Evolutionary conservation across 1,284 basidiomycete genomes (phyloP), one percentile per base, ranked within the genome.

Genomic region (Cryptococcus neoformans): DNA sequence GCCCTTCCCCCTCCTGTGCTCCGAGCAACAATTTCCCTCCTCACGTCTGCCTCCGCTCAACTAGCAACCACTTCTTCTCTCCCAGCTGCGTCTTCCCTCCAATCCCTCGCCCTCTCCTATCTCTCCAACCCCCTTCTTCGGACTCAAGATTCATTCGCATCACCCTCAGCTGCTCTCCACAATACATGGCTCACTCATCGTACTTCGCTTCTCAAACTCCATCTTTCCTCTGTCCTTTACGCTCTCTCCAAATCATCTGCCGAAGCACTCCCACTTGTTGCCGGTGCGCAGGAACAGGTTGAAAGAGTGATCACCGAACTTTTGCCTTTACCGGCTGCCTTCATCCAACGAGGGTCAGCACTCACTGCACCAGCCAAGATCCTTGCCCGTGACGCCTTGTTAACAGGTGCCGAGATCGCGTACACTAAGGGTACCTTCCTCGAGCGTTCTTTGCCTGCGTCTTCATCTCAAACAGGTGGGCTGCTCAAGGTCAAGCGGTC

Each of bases 41-140:
- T 92, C 1, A 82, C 88, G 6, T 87, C 88, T 8, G 74, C 87
- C 37, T 89, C 88, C 14, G 85, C 87, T 1, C 85, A 87, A 64
- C 55, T 64, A 14, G 87, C 89, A 9, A 84, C 82, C 12, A 79
- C 83, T 0, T 86, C 84, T 6, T 90, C 91, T 6, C 83, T 97
- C 50, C 80, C 91, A 46, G 79, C 92, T 58, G 93, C 95, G 35
- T 92, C 90, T 85, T 87, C 92, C 74, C 85, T 95, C 73, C 88
- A 87, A 64, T 79, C 82, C 63, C 81, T 81, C 47, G 90, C 94
- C 17, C 85, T 96, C 65, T 83, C 94, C 66, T 83, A 95, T 61
- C 86, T 16, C 58, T 2, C 34, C 56, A 12, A 39, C 56, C 8
- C 49, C 50, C 14, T 44, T 54, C 11, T 46, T 67, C 85, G 66